Evolutionary conservation across 2,329 filamentous ascomycete genomes (phyloP).

Genomic region (Pestalotiopsis sp.): DNA sequence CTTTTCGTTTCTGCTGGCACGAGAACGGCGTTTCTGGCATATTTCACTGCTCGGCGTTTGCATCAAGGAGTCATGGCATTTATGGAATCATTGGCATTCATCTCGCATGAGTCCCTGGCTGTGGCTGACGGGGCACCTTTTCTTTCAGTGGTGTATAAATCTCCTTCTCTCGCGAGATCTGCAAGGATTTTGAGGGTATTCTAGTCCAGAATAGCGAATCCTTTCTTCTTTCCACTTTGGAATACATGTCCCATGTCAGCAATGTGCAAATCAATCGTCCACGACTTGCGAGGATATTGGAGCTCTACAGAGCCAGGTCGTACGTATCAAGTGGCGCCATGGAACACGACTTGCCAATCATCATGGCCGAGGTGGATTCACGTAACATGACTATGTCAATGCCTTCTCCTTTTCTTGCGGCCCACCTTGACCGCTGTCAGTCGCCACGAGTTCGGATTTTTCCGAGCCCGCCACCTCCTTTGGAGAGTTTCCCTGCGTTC

Average conservation of each 20-base stretch:
- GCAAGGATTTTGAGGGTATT: background rate
- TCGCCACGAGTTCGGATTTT: background rate
- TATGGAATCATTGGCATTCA: background rate
- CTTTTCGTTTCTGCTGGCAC: background rate
- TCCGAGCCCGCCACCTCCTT: conserved; percentile 9
- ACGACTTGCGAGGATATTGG: background rate
- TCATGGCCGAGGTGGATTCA: background rate
- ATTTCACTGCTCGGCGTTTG: background rate
- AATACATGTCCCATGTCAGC: background rate
- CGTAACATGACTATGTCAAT: background rate
- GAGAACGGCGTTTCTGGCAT: conserved; percentile 4
- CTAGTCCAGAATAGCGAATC: background rate
- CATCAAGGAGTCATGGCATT: background rate
- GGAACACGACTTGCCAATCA: background rate
- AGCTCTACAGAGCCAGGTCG: background rate
- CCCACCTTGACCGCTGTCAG: background rate
- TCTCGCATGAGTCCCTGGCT: background rate
- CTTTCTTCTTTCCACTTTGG: background rate
- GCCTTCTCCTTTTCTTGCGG: background rate
- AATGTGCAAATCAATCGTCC: background rate
- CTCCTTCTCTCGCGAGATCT: background rate
- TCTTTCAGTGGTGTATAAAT: background rate
- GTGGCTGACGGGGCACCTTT: background rate
- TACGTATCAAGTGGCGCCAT: background rate
- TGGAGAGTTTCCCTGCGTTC: conserved; percentile 47